Conservation (phyloP, 225 moss, liverwort and hornwort genomes). For the Physcomitrium patens region DNA sequence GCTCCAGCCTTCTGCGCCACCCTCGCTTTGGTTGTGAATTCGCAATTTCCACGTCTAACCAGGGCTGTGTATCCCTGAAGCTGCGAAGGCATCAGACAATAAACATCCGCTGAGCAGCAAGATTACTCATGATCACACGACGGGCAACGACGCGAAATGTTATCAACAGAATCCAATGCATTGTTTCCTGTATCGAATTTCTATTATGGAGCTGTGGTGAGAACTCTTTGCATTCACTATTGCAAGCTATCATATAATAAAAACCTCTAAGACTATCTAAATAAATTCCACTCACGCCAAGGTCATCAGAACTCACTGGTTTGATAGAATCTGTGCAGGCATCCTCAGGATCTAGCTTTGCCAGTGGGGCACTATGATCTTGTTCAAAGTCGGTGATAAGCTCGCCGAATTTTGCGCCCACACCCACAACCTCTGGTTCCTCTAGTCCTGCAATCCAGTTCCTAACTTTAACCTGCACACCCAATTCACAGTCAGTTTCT, state of each 20-base stretch:
- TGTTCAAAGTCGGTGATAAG: conserved; percentile 70
- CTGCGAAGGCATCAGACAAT: conserved; percentile 44
- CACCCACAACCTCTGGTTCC: conserved; percentile 82
- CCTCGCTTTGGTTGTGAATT: conserved; percentile 85
- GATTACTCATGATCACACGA: background rate
- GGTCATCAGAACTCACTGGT: conserved; percentile 37
- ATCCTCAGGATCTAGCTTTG: conserved; percentile 50
- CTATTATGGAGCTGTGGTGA: too few relatives aligned
- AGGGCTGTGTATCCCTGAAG: conserved; percentile 63
- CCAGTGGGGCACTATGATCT: conserved; percentile 60
- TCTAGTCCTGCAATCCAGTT: conserved; percentile 82
- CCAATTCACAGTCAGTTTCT: conserved; percentile 20
- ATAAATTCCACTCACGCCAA: background rate
- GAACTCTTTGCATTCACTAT: background rate
- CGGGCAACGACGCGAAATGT: background rate
- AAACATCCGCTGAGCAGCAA: conserved; percentile 1
- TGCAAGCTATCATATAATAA: conserved; percentile 1
- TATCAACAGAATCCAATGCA: background rate
- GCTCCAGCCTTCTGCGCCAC: conserved; percentile 85
- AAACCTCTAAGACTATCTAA: background rate
- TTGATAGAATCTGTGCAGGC: conserved; percentile 62
- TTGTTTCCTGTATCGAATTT: too few relatives aligned
- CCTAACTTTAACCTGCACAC: conserved; percentile 79
- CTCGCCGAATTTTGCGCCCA: conserved; percentile 91
- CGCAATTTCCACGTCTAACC: conserved; percentile 78